phyloP scores from a whole-genome alignment of 2,329 filamentous ascomycete genomes.

The Phialophora tarda region DNA sequence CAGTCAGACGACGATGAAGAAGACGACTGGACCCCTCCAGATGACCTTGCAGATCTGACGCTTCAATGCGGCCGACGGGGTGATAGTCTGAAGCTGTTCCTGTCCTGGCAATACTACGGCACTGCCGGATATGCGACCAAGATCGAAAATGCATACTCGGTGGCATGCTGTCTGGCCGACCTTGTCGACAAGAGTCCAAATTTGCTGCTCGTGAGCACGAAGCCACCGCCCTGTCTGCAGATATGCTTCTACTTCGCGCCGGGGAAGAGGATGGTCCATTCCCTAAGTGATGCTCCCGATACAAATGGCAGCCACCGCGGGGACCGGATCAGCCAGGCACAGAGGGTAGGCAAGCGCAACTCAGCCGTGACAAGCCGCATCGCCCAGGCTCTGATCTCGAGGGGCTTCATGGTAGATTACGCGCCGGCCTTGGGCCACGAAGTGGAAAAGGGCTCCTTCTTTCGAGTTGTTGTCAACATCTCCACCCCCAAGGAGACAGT shows the following conservation, averaged over 20 bases:
- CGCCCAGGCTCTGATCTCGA: constrained; percentile 58
- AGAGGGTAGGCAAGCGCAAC: constrained; percentile 53
- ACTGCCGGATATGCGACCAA: constrained; percentile 71
- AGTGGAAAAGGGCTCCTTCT: constrained; percentile 55
- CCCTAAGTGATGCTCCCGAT: constrained; percentile 23
- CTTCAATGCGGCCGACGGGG: constrained; percentile 89
- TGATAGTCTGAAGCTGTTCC: constrained; percentile 83
- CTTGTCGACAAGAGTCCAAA: constrained; percentile 62
- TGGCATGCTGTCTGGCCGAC: constrained; percentile 70
- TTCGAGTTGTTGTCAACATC: constrained; percentile 71
- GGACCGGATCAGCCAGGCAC: constrained; percentile 43
- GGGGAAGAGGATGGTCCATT: constrained; percentile 56
- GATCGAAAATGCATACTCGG: constrained; percentile 74
- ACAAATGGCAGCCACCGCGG: constrained; percentile 39
- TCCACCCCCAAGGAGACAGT: constrained; percentile 65
- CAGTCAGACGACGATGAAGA: not conserved
- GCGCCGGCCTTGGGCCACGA: constrained; percentile 52
- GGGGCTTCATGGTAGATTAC: constrained; percentile 74
- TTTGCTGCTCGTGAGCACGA: constrained; percentile 74
- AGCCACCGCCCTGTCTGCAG: constrained; percentile 85
- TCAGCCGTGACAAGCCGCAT: constrained; percentile 62
- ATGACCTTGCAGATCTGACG: constrained; percentile 90
- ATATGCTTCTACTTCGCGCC: constrained; percentile 90
- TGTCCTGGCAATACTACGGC: constrained; percentile 91
- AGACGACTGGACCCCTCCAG: constrained; percentile 63